Conservation (phyloP, 2,329 filamentous ascomycete genomes). For the Fonsecaea erecta region DNA sequence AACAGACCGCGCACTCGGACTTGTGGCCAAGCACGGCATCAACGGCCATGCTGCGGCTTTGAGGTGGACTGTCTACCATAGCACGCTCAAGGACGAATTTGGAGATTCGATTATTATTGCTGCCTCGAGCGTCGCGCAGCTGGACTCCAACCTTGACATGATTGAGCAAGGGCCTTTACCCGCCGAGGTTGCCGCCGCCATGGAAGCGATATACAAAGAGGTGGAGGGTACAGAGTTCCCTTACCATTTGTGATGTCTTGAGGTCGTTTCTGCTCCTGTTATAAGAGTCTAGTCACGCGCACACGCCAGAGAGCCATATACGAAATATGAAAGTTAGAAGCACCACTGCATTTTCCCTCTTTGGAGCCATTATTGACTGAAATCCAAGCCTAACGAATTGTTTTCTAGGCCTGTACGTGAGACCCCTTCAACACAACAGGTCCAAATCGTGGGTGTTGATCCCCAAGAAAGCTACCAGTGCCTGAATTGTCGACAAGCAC, state of each 20-base stretch:
- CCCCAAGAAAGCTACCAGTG: too few species aligned
- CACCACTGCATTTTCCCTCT: too few species aligned
- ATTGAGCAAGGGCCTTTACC: slow-evolving; percentile 25
- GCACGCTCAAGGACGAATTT: slow-evolving; percentile 39
- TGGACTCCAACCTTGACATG: slow-evolving; percentile 21
- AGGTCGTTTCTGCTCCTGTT: too few species aligned
- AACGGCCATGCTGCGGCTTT: slow-evolving; percentile 49
- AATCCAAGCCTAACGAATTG: too few species aligned
- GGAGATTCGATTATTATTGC: slow-evolving; percentile 42
- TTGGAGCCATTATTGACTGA: too few species aligned
- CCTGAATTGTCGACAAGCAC: too few species aligned
- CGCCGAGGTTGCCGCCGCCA: slow-evolving; percentile 16
- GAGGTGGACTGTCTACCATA: slow-evolving; percentile 49
- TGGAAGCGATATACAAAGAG: slow-evolving; percentile 39
- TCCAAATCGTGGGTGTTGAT: too few species aligned
- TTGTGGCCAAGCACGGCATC: slow-evolving; percentile 43
- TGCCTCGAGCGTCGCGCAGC: slow-evolving; percentile 21
- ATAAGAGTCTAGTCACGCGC: too few species aligned
- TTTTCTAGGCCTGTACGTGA: too few species aligned
- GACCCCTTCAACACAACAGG: too few species aligned
- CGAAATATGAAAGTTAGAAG: too few species aligned
- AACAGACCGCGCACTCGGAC: not conserved
- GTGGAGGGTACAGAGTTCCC: slow-evolving; percentile 27
- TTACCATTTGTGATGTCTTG: slow-evolving; percentile 9
- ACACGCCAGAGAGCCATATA: too few species aligned